phyloP scores from a whole-genome alignment of 2,329 filamentous ascomycete species.

The Xylariaceae sp. region DNA sequence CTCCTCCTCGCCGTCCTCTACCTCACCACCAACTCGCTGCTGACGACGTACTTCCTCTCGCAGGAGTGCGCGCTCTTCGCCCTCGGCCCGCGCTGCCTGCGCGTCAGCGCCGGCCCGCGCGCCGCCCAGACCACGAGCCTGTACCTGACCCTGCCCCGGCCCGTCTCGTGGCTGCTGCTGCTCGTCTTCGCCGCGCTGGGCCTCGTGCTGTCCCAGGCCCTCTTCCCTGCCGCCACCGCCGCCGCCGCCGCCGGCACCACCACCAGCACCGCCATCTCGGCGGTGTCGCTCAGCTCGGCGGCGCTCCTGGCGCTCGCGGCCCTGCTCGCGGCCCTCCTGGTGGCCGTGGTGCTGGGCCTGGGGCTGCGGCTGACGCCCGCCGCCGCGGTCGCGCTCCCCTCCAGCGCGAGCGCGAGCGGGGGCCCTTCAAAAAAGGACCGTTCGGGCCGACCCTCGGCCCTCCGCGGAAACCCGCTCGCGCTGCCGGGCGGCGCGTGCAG shows the following conservation, averaged over 20 bases:
- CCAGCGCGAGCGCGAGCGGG: constrained; percentile 28
- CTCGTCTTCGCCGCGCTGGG: constrained; percentile 34
- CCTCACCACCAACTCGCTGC: constrained; percentile 37
- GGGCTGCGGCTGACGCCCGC: constrained; percentile 33
- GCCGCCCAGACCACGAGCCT: constrained; percentile 40
- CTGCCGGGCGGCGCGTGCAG: constrained; percentile 41
- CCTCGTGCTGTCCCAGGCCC: constrained; percentile 38
- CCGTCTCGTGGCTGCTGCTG: constrained; percentile 37
- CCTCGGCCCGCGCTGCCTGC: constrained; percentile 28
- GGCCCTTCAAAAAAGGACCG: too few relatives aligned
- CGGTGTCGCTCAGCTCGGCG: constrained; percentile 34
- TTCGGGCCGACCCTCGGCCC: too few relatives aligned
- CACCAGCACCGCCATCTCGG: constrained; percentile 15
- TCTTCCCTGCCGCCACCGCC: constrained; percentile 25
- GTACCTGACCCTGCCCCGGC: constrained; percentile 42
- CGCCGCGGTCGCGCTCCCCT: constrained; percentile 25
- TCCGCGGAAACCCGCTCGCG: constrained; percentile 40
- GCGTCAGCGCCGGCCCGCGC: constrained; percentile 35
- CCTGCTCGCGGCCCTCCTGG: constrained; percentile 31
- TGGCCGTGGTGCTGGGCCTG: constrained; percentile 27
- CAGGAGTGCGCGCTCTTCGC: constrained; percentile 42
- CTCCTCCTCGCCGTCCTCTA: constrained; percentile 41
- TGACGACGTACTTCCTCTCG: constrained; percentile 41
- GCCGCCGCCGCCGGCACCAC: constrained; percentile 3
- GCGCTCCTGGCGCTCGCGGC: constrained; percentile 35